Percentiles rank a stretch among this genome's conserved stretches.
These are phyloP conservation scores for Plenodomus lindquistii DNA, from an alignment of 2,329 filamentous ascomycete species.

Conservation along the genomic window DNA sequence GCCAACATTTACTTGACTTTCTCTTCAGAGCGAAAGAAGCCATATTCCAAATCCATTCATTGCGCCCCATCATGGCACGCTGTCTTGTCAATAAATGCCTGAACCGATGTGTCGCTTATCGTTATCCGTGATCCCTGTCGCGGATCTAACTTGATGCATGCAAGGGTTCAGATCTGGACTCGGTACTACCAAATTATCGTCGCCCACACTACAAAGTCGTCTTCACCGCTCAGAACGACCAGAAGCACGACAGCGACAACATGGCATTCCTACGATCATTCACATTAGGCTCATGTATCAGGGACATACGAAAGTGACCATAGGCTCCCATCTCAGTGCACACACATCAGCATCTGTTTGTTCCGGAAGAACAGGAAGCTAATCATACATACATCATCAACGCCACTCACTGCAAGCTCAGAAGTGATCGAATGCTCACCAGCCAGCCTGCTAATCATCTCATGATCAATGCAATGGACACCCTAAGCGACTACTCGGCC, in stretches of 20 bases:
- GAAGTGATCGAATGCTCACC: slow-evolving; percentile 1
- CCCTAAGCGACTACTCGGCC: slow-evolving; percentile 12
- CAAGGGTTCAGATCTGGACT: neutral
- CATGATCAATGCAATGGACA: slow-evolving; percentile 6
- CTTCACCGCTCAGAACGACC: neutral
- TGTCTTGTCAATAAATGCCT: too few relatives aligned
- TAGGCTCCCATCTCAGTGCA: slow-evolving; percentile 4
- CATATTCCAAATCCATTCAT: too few relatives aligned
- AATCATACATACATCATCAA: slow-evolving; percentile 1
- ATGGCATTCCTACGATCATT: slow-evolving; percentile 36
- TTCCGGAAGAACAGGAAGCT: slow-evolving; percentile 1
- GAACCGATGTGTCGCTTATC: neutral
- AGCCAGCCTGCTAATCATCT: slow-evolving; percentile 1
- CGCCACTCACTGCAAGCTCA: slow-evolving; percentile 1
- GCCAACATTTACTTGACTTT: too few relatives aligned
- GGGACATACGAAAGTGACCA: slow-evolving; percentile 39
- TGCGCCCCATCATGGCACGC: too few relatives aligned
- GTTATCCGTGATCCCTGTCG: neutral
- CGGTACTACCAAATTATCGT: neutral
- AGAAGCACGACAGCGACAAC: slow-evolving; percentile 1
- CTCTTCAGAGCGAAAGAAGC: too few relatives aligned
- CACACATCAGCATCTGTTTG: slow-evolving; percentile 3
- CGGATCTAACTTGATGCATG: neutral
- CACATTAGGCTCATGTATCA: slow-evolving; percentile 29
- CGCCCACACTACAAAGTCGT: neutral